Conservation (phyloP, 2,329 filamentous ascomycete species). For the Pseudogymnoascus sp. region DNA sequence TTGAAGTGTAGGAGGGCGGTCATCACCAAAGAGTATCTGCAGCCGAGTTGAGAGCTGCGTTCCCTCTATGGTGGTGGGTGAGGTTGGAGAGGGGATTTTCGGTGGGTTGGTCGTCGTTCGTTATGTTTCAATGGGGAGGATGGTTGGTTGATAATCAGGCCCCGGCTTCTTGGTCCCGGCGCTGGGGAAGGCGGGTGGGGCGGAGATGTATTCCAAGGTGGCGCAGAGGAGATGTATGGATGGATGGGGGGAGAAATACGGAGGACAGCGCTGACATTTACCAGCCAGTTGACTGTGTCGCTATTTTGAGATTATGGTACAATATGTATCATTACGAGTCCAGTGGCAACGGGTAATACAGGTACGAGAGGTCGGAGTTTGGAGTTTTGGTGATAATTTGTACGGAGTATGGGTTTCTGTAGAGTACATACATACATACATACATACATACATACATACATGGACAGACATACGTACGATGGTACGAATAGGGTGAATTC, state of each 20-base stretch:
- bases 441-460: too few relatives aligned
- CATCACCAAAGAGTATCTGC: slow-evolving; percentile 2
- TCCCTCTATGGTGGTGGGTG: background rate
- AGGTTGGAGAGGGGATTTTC: background rate
- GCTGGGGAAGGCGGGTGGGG: slow-evolving; percentile 1
- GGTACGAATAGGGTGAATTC: slow-evolving; percentile 1
- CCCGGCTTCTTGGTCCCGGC: background rate
- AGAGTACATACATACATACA: too few relatives aligned
- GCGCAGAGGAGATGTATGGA: background rate
- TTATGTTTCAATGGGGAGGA: background rate
- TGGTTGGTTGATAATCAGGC: slow-evolving; percentile 3
- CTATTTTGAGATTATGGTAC: background rate
- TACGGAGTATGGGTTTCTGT: background rate
- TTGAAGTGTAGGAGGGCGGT: slow-evolving; percentile 7
- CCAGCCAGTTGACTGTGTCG: background rate
- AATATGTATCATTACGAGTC: background rate
- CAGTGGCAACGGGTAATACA: background rate
- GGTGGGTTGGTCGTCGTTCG: background rate
- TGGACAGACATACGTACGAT: background rate
- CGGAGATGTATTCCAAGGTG: slow-evolving; percentile 1
- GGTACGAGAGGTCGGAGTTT: background rate
- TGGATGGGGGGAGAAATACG: background rate
- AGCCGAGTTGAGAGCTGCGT: background rate
- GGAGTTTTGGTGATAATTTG: background rate
- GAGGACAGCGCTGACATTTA: background rate